Base-by-base conservation (phyloP, 495 filamentous ascomycete species). In the Talaromyces stipitatus region DNA sequence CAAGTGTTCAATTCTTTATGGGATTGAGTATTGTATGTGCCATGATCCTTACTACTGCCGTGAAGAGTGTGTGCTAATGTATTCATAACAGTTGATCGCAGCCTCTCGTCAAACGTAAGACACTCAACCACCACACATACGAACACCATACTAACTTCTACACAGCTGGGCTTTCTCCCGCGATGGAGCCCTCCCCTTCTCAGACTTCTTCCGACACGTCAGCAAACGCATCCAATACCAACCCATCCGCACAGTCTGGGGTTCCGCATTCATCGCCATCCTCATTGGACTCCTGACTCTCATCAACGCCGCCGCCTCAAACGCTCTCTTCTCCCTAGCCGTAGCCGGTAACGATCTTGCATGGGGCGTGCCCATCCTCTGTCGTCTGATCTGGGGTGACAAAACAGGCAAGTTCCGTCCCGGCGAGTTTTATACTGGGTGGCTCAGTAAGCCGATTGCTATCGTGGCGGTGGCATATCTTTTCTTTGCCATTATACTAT, bases 301-400 rank as follows among this genome's bases (percentile, higher is more conserved):
- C 1, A 85, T 86, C 58, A 78, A 80, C 28, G 69, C 72, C 5
- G 82, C 82, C 1, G 82, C 84, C 4, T 75, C 82, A 0, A 74
- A 73, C 36, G 84, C 84, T 0, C 71, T 87, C 4, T 87, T 87
- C 69, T 83, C 79, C 2, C 78, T 87, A 8, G 78, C 78, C 2
- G 80, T 85, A 5, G 82, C 83, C 1, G 82, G 76, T 3, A 84
- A 85, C 59, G 78, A 85, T 54, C 65, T 87, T 5, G 80, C 84
- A 2, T 88, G 82, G 82, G 69, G 77, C n/a, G 76, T 72, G 1
- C 85, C 85, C 1, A 86, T 88, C 56, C 69, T 86, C 41, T 76
- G 76, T 47, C 80, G 85, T 9, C 68, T 87, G 0, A 64, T 85
- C 10, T 88, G 84, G 84, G 85, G 84, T 6, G 63, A 80, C 54